Evolutionary conservation across 306 rosid genomes (phyloP).

Genomic region (Hylodesmum podocarpum): DNA sequence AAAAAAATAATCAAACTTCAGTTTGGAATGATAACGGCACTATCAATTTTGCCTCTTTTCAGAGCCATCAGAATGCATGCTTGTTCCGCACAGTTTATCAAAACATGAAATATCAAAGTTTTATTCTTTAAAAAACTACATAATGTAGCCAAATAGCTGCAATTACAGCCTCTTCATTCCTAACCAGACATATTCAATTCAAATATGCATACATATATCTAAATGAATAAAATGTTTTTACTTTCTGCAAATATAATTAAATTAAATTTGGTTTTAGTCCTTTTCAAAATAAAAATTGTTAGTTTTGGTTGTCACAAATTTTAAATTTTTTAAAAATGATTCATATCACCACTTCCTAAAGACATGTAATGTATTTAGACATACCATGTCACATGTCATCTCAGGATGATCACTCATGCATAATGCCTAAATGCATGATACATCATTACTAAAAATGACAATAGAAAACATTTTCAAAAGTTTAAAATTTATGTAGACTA

Average conservation of each 20-base stretch:
- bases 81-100: neutral
- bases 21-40: neutral
- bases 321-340: neutral
- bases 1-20: neutral
- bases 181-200: neutral
- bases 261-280: neutral
- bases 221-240: neutral
- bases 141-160: neutral
- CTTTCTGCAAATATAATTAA: neutral
- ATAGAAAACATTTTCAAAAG: neutral
- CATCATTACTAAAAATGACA: neutral
- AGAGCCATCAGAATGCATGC: neutral
- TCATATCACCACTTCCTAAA: neutral
- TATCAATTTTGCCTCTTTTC: neutral
- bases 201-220: neutral
- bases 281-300: neutral
- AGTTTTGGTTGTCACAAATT: neutral
- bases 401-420: neutral
- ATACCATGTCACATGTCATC: neutral
- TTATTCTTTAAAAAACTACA: neutral
- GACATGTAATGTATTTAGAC: neutral
- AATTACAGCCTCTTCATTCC: neutral
- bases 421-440: neutral
- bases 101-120: neutral
- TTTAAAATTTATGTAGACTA: neutral